Percentiles rank a stretch among this genome's conserved stretches.
Conservation (phyloP, 2,329 filamentous ascomycete species). For the Phialemoniopsis sp. region DNA sequence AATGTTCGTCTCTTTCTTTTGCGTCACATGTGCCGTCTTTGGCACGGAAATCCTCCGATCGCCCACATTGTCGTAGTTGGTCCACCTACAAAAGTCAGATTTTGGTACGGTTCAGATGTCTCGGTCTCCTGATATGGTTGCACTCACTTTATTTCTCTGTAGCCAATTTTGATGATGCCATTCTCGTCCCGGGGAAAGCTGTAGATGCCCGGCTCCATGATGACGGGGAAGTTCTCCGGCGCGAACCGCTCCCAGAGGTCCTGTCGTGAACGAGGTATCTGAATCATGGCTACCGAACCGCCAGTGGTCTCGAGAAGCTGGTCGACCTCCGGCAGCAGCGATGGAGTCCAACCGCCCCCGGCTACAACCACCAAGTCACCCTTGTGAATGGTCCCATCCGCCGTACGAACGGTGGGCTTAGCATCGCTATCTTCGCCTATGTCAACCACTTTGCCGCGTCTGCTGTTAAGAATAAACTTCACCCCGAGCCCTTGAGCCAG, state of each 20-base stretch:
- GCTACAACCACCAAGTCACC: constrained; percentile 2
- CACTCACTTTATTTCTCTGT: constrained; percentile 2
- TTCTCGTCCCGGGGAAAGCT: constrained; percentile 4
- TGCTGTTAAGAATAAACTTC: not conserved
- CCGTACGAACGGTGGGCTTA: not conserved
- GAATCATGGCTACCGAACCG: constrained; percentile 1
- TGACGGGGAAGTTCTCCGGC: constrained; percentile 2
- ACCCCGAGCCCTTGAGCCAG: constrained; percentile 1
- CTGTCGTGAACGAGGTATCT: not conserved
- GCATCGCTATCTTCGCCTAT: not conserved
- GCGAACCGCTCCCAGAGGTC: constrained; percentile 7
- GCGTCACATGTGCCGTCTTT: not conserved
- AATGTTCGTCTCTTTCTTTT: constrained; percentile 1
- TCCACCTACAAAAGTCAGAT: too few relatives aligned
- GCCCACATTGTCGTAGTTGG: too few relatives aligned
- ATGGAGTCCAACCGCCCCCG: constrained; percentile 2
- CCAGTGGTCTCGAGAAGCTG: constrained; percentile 1
- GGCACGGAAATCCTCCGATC: not conserved
- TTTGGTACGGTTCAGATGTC: too few relatives aligned
- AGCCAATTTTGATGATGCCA: constrained; percentile 4
- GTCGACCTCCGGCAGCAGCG: not conserved
- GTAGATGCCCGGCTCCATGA: constrained; percentile 6
- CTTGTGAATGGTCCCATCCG: not conserved
- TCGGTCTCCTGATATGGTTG: too few relatives aligned
- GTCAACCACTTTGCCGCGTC: not conserved